phyloP scores from a whole-genome alignment of 768 basidiomycete species.

The Chlorophyllum brunneum region DNA sequence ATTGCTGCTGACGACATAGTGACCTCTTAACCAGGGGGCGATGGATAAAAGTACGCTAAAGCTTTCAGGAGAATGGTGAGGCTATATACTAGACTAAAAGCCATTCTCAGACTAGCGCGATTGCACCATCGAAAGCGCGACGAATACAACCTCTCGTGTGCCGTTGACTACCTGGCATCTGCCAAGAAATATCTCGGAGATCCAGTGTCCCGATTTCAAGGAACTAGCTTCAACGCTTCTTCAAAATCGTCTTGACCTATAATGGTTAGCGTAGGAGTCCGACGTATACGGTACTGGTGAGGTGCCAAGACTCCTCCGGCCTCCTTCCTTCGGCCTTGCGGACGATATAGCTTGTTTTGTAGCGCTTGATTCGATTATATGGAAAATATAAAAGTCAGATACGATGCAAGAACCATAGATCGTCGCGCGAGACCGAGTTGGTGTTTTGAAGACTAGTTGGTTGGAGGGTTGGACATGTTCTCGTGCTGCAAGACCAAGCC shows the following conservation, averaged over 20 bases:
- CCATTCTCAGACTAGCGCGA: conserved; percentile 7
- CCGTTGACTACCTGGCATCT: neutral
- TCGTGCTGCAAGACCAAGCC: too few relatives aligned
- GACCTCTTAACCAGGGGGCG: neutral
- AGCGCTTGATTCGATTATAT: too few relatives aligned
- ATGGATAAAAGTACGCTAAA: neutral
- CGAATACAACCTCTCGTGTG: neutral
- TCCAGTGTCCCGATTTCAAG: neutral
- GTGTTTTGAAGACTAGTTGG: too few relatives aligned
- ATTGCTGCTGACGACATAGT: conserved; percentile 6
- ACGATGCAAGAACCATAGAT: too few relatives aligned
- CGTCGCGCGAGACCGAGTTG: too few relatives aligned
- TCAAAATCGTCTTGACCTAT: neutral
- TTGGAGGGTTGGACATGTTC: too few relatives aligned
- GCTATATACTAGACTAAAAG: conserved; percentile 2
- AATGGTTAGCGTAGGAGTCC: neutral
- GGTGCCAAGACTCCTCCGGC: neutral
- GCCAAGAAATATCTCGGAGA: conserved; percentile 7
- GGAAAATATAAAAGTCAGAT: too few relatives aligned
- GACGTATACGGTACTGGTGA: neutral
- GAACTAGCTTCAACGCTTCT: neutral
- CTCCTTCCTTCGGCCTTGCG: too few relatives aligned
- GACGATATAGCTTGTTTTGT: too few relatives aligned
- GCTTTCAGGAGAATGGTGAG: neutral
- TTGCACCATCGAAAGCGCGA: neutral